phyloP scores from a whole-genome alignment of 257 asterid species.

The Henckelia pumila region DNA sequence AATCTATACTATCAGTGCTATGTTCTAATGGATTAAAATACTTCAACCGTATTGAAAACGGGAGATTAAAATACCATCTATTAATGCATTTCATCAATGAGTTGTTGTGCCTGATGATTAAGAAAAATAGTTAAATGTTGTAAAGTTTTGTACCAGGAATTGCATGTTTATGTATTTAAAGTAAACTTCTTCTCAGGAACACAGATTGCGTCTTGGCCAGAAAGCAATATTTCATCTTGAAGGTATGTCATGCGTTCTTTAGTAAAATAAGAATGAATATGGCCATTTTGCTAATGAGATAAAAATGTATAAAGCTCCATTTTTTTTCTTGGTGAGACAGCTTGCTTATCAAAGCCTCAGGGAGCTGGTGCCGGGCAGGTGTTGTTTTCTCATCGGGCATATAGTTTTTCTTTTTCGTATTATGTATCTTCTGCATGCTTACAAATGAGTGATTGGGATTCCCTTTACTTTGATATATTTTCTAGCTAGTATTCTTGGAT shows the following conservation, averaged over 20 bases:
- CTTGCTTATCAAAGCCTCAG: not conserved
- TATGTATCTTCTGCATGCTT: too few relatives aligned
- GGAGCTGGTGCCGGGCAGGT: too few relatives aligned
- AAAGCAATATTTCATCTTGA: conserved; percentile 98
- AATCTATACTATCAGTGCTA: not conserved
- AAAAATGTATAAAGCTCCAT: not conserved
- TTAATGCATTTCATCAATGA: not conserved
- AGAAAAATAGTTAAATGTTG: not conserved
- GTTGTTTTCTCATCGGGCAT: too few relatives aligned
- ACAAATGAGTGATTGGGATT: too few relatives aligned
- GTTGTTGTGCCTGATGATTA: too few relatives aligned
- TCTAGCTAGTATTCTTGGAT: too few relatives aligned
- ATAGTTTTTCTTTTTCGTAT: too few relatives aligned
- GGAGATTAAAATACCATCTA: not conserved
- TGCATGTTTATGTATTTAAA: not conserved
- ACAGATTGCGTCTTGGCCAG: conserved; percentile 89
- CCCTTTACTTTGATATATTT: too few relatives aligned
- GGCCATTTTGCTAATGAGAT: not conserved
- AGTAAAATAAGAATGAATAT: conserved; percentile 8
- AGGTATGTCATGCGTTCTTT: conserved; percentile 46
- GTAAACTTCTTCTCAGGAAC: conserved; percentile 57
- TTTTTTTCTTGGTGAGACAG: not conserved
- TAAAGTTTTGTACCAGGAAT: not conserved
- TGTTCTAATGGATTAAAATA: not conserved
- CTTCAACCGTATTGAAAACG: too few relatives aligned